These are phyloP conservation scores for Aspergillus proliferans DNA, from an alignment of 2,329 filamentous ascomycete genomes.

Conservation along the genomic window DNA sequence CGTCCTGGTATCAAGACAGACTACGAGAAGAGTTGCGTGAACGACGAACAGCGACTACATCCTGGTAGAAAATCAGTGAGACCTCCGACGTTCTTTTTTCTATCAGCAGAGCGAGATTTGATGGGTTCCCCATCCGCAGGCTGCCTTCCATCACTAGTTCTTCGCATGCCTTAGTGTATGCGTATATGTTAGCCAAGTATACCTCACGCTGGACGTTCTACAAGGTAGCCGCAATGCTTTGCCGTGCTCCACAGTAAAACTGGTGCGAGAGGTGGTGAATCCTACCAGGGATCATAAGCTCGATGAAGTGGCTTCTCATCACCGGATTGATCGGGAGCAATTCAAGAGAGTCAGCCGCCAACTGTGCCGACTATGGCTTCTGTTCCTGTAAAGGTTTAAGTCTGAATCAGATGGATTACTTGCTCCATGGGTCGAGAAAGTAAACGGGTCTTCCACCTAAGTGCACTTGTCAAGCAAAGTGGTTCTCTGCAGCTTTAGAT, in stretches of 20 bases:
- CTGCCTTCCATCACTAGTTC: slow-evolving; percentile 18
- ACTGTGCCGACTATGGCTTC: slow-evolving; percentile 31
- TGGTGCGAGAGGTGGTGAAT: slow-evolving; percentile 42
- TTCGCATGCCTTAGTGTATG: slow-evolving; percentile 25
- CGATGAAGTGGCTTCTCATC: slow-evolving; percentile 32
- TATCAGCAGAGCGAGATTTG: slow-evolving; percentile 34
- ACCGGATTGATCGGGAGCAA: slow-evolving; percentile 27
- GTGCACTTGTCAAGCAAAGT: not conserved
- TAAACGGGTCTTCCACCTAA: not conserved
- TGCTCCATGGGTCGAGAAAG: not conserved
- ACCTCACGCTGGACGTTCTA: slow-evolving; percentile 41
- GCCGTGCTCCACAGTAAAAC: slow-evolving; percentile 14
- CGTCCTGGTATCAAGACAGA: slow-evolving; percentile 36
- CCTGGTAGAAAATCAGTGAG: slow-evolving; percentile 36
- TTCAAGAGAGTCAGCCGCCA: slow-evolving; percentile 26
- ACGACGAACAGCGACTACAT: slow-evolving; percentile 23
- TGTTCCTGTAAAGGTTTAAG: slow-evolving; percentile 19
- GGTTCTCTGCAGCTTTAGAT: not conserved
- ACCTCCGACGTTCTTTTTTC: slow-evolving; percentile 41
- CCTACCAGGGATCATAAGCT: slow-evolving; percentile 33
- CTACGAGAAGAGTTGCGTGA: slow-evolving; percentile 37
- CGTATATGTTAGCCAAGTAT: slow-evolving; percentile 42
- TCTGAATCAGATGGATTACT: not conserved
- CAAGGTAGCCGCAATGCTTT: slow-evolving; percentile 28
- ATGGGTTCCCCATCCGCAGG: slow-evolving; percentile 29